These are phyloP conservation scores for Erythrophleum fordii DNA, from an alignment of 306 rosid genomes.

Conservation along the genomic window DNA sequence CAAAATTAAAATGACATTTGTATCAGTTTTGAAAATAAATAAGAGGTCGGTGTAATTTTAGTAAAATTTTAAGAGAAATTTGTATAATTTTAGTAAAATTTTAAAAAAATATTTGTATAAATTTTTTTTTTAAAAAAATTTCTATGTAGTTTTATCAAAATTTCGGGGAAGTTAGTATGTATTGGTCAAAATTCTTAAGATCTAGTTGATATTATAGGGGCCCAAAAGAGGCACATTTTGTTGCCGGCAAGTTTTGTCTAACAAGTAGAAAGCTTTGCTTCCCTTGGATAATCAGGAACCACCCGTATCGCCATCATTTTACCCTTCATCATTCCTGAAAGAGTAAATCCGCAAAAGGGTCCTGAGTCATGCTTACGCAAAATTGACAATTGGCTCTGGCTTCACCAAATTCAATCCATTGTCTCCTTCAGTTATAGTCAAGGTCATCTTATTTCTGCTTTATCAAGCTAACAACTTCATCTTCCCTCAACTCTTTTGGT, in stretches of 20 bases:
- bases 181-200: neutral
- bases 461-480: conserved; percentile 22
- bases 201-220: no score
- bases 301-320: conserved; percentile 25
- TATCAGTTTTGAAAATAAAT: no score
- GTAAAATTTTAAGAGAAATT: no score
- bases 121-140: no score
- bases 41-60: no score
- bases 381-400: conserved; percentile 42
- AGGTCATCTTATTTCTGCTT: conserved; percentile 36
- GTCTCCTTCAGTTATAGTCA: conserved; percentile 34
- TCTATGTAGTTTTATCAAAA: no score
- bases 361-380: conserved; percentile 19
- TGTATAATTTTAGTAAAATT: no score
- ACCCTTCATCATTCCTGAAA: conserved; percentile 41
- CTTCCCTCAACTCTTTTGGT: neutral
- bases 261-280: conserved; percentile 2
- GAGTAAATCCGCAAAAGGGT: conserved; percentile 29
- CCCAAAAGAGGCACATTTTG: neutral
- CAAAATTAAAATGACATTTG: no score
- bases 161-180: no score
- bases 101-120: no score
- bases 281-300: conserved; percentile 46
- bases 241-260: conserved; percentile 14
- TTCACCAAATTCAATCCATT: conserved; percentile 41